Conservation (phyloP, 352 stramenopile species). For the Aphanomyces astaci region DNA sequence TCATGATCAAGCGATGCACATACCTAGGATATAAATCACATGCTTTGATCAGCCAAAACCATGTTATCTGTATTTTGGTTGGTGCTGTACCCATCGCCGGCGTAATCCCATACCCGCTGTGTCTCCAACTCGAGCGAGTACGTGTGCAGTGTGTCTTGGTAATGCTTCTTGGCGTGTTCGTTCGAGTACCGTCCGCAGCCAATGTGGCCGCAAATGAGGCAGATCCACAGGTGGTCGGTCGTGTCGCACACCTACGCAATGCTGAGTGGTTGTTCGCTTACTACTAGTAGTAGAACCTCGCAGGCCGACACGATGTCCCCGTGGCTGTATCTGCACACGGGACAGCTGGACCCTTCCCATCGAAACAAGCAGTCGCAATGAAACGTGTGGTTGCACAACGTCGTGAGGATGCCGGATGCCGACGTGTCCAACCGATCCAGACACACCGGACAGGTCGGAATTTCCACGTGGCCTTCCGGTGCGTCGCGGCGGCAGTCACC, state of each 20-base stretch:
- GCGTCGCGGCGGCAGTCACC: background rate
- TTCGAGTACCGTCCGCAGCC: slow-evolving; percentile 94
- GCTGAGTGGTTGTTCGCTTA: slow-evolving; percentile 54
- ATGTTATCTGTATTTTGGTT: no score
- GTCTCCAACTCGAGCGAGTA: slow-evolving; percentile 95
- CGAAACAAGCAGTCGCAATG: slow-evolving; percentile 94
- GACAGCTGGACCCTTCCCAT: slow-evolving; percentile 93
- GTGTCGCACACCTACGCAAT: slow-evolving; percentile 81
- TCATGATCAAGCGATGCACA: slow-evolving; percentile 80
- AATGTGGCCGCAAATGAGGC: slow-evolving; percentile 92
- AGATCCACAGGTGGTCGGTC: slow-evolving; percentile 94
- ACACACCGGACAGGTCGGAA: slow-evolving; percentile 88
- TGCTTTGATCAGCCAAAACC: slow-evolving; percentile 28
- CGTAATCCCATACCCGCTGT: slow-evolving; percentile 95
- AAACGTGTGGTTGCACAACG: slow-evolving; percentile 97
- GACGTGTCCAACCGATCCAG: slow-evolving; percentile 83
- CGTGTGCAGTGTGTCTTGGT: slow-evolving; percentile 88
- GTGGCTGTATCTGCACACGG: slow-evolving; percentile 95
- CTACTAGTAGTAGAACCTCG: slow-evolving; percentile 42
- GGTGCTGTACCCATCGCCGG: slow-evolving; percentile 69
- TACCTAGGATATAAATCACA: slow-evolving; percentile 31
- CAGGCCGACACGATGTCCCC: slow-evolving; percentile 89
- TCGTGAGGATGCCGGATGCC: slow-evolving; percentile 90
- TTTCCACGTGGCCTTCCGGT: slow-evolving; percentile 39
- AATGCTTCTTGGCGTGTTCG: slow-evolving; percentile 92